phyloP scores from a whole-genome alignment of 1,284 basidiomycete genomes.

The Pterula multifida region DNA sequence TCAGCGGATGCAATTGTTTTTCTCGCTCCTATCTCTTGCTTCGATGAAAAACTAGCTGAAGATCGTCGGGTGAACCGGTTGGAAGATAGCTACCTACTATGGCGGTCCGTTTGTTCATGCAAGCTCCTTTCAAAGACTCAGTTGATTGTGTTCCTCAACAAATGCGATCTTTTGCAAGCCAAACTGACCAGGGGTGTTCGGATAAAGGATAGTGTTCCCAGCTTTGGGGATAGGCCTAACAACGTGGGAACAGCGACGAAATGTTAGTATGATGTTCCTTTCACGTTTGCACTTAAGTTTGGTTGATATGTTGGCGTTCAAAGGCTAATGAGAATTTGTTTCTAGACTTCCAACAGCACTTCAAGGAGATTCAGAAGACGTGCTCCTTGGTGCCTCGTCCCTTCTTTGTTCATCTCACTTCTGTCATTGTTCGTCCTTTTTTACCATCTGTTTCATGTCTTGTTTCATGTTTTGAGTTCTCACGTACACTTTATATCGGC shows the following conservation, averaged over 20 bases:
- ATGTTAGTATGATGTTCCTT: conserved; percentile 32
- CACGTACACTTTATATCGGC: conserved; percentile 4
- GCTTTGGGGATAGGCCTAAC: conserved; percentile 51
- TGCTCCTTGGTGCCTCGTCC: conserved; percentile 49
- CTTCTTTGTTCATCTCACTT: conserved; percentile 63
- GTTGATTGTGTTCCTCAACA: conserved; percentile 43
- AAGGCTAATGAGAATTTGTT: conserved; percentile 9
- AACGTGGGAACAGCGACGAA: conserved; percentile 40
- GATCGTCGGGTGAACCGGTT: conserved; percentile 56
- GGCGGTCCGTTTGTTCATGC: conserved; percentile 55
- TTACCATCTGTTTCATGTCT: conserved; percentile 3
- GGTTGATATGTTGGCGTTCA: conserved; percentile 1
- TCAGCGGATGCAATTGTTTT: conserved; percentile 59
- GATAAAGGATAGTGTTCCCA: conserved; percentile 50
- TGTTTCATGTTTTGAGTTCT: background rate
- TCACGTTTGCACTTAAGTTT: conserved; percentile 2
- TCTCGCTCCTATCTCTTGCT: conserved; percentile 60
- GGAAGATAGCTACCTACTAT: conserved; percentile 61
- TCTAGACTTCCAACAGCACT: conserved; percentile 54
- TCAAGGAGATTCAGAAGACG: conserved; percentile 48
- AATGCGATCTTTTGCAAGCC: conserved; percentile 55
- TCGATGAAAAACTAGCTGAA: conserved; percentile 61
- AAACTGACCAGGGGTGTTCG: conserved; percentile 49
- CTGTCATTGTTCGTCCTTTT: conserved; percentile 32
- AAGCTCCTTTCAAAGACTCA: conserved; percentile 49